Evolutionary conservation across 208 protist genomes (phyloP), one percentile per base, ranked within the genome.

Genomic region (Leishmania martiniquensis): DNA sequence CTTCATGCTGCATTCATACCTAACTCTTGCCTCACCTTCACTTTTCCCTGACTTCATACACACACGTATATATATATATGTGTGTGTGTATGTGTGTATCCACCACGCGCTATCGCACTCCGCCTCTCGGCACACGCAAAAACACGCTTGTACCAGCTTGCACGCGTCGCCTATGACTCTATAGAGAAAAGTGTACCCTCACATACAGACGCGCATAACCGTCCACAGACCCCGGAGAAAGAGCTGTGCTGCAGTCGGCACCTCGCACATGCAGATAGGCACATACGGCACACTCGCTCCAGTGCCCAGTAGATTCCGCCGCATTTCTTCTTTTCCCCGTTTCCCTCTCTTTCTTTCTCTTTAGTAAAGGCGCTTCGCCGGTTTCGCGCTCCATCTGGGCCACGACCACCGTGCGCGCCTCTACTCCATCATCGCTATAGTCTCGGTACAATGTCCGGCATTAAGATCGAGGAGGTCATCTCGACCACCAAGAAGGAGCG

Each of bases 381-480:
- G 34, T 42, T 3, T 51, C 34, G 22, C 47, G 25, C 42, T 32
- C 42, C 22, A 51, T 69, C 65, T 47, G 20, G 65, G 20, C 20
- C 47, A 69, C n/a, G 2, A 15, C 34, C 20, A 32, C 17, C n/a
- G 37, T 25, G n/a, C 62, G 34, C 25, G 32, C 57, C 7, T 65
- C 17, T 29, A 71, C 44, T 7, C 32, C 70, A 69, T 42, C 20
- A 54, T 49, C 32, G 17, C 12, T 15, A 29, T 52, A 4, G 9
- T 44, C 39, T 32, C 29, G 2, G 52, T 52, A 71, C 63, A 34
- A 98, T 98, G 94, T 95, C 94, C 52, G 85, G 82, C 45, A 97
- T 99, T 32, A 98, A 98, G 74, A 99, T 99, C 81, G 95, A 99
- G 77, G 98, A 99, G 79, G 98, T 99, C 49, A 93, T 98, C 68